phyloP scores from a whole-genome alignment of 2,329 filamentous ascomycete species.

The Periconia macrospinosa region DNA sequence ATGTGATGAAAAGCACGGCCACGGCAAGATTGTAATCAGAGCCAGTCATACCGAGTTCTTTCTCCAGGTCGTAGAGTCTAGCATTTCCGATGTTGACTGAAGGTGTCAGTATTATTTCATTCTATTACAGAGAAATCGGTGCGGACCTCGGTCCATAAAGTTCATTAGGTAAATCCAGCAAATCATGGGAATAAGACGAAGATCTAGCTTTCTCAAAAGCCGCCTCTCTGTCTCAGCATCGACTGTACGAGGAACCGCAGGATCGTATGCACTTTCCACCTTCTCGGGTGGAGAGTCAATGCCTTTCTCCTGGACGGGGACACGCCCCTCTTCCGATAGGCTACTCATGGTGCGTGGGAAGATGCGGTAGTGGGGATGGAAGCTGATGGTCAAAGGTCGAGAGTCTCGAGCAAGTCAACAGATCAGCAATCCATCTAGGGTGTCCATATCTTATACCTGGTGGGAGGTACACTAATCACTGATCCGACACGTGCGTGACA shows the following conservation, averaged over 20 bases:
- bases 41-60: conserved; percentile 14
- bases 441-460: background rate
- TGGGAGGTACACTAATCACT: background rate
- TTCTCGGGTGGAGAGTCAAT: background rate
- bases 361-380: background rate
- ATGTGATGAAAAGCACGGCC: conserved; percentile 14
- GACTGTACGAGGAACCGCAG: conserved; percentile 17
- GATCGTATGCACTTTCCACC: background rate
- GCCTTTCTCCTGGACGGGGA: background rate
- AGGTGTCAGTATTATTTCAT: background rate
- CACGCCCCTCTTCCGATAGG: background rate
- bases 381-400: background rate
- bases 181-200: conserved; percentile 55
- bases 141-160: conserved; percentile 51
- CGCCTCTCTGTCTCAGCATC: conserved; percentile 51
- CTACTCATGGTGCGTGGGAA: background rate
- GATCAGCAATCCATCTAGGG: background rate
- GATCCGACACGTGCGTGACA: background rate
- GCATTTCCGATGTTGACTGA: conserved; percentile 47
- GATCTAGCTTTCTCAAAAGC: conserved; percentile 53
- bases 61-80: conserved; percentile 14
- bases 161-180: conserved; percentile 57
- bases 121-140: background rate
- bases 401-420: background rate
- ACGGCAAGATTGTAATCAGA: conserved; percentile 27